Evolutionary conservation across 1,284 basidiomycete species (phyloP), one percentile per base, ranked within the genome.

Genomic region (Cutaneotrichosporon sp.): DNA sequence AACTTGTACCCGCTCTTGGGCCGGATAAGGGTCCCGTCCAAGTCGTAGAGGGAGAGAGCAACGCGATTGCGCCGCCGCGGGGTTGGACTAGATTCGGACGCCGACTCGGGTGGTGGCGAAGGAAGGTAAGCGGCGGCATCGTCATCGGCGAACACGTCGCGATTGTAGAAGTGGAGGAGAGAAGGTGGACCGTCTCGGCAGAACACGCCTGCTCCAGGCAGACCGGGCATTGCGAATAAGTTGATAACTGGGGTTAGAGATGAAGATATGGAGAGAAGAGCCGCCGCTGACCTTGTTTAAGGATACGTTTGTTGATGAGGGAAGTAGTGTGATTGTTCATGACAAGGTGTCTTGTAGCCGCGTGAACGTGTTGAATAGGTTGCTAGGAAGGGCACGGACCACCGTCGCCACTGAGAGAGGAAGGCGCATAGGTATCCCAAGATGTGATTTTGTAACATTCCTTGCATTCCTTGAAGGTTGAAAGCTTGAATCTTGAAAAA

Each of bases 1-100:
- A 84, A 85, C 69, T 80, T 81, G 52, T 75, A 80, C 18, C 82
- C 84, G 52, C 83, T 83, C 49, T 80, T 81, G 5, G 86, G 85
- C 70, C 86, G 86, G 74, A 97, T 92, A 60, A 96, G 72, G 0
- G 92, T 95, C 0, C 91, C 92, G 75, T 97, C 93, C 6, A 97
- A 81, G 74, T 96, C 92, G 72, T 93, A 92, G 8, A 89, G 85
- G 6, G 91, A 90, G 26, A 94, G 85, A 66, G 87, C 88, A 34
- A 77, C 60, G 26, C 40, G 38, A 22, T 42, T 56, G 38, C 38
- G 36, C 22, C 22, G 55, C 26, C 38, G 32, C 10, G 52, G 31
- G 18, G 47, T 4, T 21, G 9, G 9, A n/a, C 47, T 50, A 22
- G n/a, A n/a, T 21, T 21, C 26, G 50, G 21, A 21, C 10, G 4